Percentiles rank a stretch among this genome's conserved stretches.
Conservation (phyloP, 306 rosid genomes). For the Quercus dentata region DNA sequence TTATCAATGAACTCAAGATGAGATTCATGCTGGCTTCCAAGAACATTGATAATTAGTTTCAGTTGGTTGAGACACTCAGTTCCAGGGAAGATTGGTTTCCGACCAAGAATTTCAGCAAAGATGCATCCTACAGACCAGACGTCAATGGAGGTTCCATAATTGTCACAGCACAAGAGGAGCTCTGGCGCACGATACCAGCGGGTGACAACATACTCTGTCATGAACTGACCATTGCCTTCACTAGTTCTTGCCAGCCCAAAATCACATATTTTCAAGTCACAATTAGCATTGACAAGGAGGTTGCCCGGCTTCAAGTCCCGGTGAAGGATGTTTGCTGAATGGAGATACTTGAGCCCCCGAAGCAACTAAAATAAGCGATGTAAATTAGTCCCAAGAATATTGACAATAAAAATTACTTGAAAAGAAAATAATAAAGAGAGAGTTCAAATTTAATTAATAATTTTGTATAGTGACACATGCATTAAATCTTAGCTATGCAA, state of each 20-base stretch:
- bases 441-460: background rate
- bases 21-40: constrained; percentile 65
- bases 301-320: constrained; percentile 90
- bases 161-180: constrained; percentile 72
- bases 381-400: constrained; percentile 24
- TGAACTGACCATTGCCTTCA: constrained; percentile 56
- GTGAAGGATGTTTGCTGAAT: constrained; percentile 83
- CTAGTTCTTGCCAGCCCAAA: constrained; percentile 82
- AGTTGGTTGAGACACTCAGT: constrained; percentile 77
- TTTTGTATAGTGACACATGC: background rate
- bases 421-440: background rate
- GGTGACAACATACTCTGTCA: constrained; percentile 93
- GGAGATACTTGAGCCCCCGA: constrained; percentile 81
- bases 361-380: constrained; percentile 49
- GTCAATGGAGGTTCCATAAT: constrained; percentile 87
- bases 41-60: constrained; percentile 62
- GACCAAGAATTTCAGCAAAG: constrained; percentile 88
- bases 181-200: constrained; percentile 98
- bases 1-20: constrained; percentile 63
- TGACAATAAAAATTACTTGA: background rate
- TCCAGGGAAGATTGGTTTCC: constrained; percentile 84
- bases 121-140: constrained; percentile 95
- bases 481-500: background rate
- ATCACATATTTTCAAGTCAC: constrained; percentile 83
- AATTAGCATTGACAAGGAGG: constrained; percentile 74